Conservation (phyloP, 306 rosid species). For the Neltuma alba region DNA sequence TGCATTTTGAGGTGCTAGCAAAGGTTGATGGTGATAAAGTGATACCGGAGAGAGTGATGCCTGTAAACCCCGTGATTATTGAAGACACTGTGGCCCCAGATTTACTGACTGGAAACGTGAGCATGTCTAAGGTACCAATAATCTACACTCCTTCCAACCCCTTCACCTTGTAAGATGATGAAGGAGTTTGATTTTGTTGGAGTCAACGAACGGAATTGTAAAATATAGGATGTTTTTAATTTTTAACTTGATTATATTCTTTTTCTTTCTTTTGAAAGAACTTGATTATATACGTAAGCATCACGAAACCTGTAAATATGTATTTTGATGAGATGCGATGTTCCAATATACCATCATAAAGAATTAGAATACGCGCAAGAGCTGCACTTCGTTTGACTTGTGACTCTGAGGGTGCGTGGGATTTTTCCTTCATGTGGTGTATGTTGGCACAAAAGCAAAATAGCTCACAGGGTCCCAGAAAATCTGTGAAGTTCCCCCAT, state of each 20-base stretch:
- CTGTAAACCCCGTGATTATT: conserved; percentile 52
- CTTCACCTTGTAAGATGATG: conserved; percentile 53
- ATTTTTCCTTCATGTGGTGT: background rate
- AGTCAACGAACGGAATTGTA: conserved; percentile 34
- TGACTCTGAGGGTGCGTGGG: background rate
- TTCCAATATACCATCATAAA: background rate
- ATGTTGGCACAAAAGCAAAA: background rate
- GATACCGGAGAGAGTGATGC: conserved; percentile 74
- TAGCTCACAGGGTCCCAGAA: no score
- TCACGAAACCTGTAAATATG: conserved; percentile 35
- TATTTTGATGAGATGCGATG: background rate
- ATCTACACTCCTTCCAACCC: conserved; percentile 65
- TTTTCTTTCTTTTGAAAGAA: background rate
- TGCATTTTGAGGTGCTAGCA: conserved; percentile 93
- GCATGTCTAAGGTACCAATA: conserved; percentile 58
- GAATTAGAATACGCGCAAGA: background rate
- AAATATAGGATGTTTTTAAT: background rate
- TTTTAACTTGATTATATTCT: background rate
- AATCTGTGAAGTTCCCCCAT: background rate
- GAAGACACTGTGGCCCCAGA: conserved; percentile 60
- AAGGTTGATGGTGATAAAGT: conserved; percentile 85
- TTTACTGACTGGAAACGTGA: conserved; percentile 48
- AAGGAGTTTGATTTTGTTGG: conserved; percentile 1
- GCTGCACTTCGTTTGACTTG: background rate
- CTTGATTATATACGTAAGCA: background rate